Evolutionary conservation across 352 stramenopile species (phyloP), one percentile per base, ranked within the genome.

Genomic region (Pythium aphanidermatum): DNA sequence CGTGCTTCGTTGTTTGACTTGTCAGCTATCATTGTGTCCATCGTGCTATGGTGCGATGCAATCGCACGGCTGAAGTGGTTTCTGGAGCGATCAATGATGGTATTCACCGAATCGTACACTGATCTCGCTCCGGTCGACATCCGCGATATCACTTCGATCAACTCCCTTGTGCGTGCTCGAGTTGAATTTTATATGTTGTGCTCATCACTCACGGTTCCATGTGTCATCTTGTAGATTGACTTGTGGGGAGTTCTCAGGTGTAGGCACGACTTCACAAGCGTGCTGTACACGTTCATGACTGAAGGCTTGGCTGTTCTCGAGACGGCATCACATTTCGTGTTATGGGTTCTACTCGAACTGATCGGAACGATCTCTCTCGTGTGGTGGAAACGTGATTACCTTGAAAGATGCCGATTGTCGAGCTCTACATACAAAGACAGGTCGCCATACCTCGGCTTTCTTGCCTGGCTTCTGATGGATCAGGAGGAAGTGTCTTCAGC

Each of bases 81-180:
- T 21, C 19, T 58, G 3, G 24, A 34, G 2, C 53, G 46, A 24
- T 43, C 58, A 23, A 45, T 70, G 23, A 49, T 55, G 9, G 48
- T 87, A 19, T 63, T 83, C 25, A 82, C 70, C 0, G 70, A 87
- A 35, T 87, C 74, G 33, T 87, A 82, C 38, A 69, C 65, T 13
- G 62, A 70, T 26, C 48, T 87, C 29, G 54, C 62, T 3, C 55
- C 63, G 21, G 51, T 87, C 19, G 74, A 87, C 31, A 74, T 83
- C n/a, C 65, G 72, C 24, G 74, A 68, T 19, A 58, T 74, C 26
- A 56, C 63, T 8, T 58, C 68, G 12, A 67, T 75, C 26, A 67
- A 74, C 23, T 66, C 44, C 4, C 50, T 71, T 43, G 70, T 58
- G 46, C 32, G 50, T 30, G 10, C 1, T 6, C 34, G 20, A 25